Evolutionary conservation across 2,329 filamentous ascomycete genomes (phyloP), one percentile per base, ranked within the genome.

Genomic region (Claviceps cyperi): DNA sequence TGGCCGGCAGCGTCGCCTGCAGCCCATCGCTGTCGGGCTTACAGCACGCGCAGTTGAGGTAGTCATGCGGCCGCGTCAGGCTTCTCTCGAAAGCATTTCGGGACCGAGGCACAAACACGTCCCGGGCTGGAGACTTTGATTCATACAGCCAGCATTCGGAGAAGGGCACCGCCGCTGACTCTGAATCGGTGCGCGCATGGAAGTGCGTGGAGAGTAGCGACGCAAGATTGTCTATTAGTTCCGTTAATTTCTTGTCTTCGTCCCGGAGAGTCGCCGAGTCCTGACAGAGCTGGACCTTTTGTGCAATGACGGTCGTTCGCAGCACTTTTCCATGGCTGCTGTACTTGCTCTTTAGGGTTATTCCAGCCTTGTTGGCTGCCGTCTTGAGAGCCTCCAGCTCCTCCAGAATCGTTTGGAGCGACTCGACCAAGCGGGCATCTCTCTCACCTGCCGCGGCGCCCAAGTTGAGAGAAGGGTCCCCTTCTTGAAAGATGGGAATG

Each of bases 101-200:
- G n/a, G 85, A 83, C 45, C 78, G 76, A 2, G 87, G 86, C 43
- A 83, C 77, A 60, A 92, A 88, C 19, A 87, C 82, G 55, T 89
- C 84, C 32, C 76, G 75, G 57, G 83, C 78, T 0, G 85, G 86
- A 28, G 75, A 75, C 52, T 75, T 78, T 36, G 80, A 75, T 64
- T 91, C 84, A 66, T 87, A 91, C 48, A 88, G 68, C 74, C 87
- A 85, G 43, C 83, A 69, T 64, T 94, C 86, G 46, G 84, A 76
- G 47, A 88, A 71, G 28, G 82, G 74, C 9, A 83, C 58, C 15
- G 70, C 67, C 41, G 67, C 66, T 2, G 57, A 58, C 40, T 67
- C 66, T 2, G 57, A 58, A 22, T 51, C 56, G 9, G 56, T 53
- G 21, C 53, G 57, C 22, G 57, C 22, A 11, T 44, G 54, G 37